Evolutionary conservation across 176 grass and related monocot species (phyloP).

Genomic region (sorghum (Sorghum bicolor)): Sorghum_bicolor_NCBIv3 NC_012873.2:360501-361000

Average conservation of each 20-base stretch:
- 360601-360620: too few relatives aligned
- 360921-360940: constrained; percentile 34
- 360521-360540: too few relatives aligned
- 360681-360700: constrained; percentile 43
- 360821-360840: neutral
- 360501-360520: too few relatives aligned
- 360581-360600: too few relatives aligned
- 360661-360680: too few relatives aligned
- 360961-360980: constrained; percentile 1
- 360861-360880: constrained; percentile 48
- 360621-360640: too few relatives aligned
- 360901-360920: too few relatives aligned
- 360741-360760: neutral
- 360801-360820: neutral
- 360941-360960: constrained; percentile 38
- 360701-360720: neutral
- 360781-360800: neutral
- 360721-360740: neutral
- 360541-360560: too few relatives aligned
- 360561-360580: too few relatives aligned
- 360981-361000: constrained; percentile 82
- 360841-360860: neutral
- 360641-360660: too few relatives aligned
- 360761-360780: neutral
- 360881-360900: neutral